phyloP scores from a whole-genome alignment of 2,329 filamentous ascomycete genomes.

The Proliferodiscus dingleyae region DNA sequence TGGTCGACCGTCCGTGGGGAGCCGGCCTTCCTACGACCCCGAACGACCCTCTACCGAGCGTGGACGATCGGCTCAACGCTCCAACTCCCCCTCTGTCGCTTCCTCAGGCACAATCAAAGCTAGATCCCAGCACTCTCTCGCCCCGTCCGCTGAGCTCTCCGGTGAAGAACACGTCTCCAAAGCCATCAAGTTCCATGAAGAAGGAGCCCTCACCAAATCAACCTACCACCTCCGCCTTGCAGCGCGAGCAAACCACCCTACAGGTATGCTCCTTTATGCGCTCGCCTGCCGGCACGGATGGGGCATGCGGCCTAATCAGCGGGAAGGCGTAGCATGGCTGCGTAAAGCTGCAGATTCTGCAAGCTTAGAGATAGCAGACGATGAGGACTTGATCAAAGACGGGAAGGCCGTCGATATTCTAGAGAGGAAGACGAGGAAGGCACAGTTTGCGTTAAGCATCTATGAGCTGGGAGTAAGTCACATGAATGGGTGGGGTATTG shows the following conservation, averaged over 20 bases:
- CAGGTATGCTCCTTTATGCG: conserved; percentile 93
- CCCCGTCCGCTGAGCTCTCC: conserved; percentile 62
- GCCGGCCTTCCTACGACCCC: conserved; percentile 44
- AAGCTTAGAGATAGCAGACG: conserved; percentile 75
- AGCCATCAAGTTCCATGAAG: conserved; percentile 85
- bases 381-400: conserved; percentile 62
- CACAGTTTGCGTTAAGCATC: conserved; percentile 90
- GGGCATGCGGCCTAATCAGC: conserved; percentile 91
- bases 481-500: conserved; percentile 97
- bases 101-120: conserved; percentile 32
- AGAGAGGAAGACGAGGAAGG: conserved; percentile 78
- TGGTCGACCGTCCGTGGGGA: conserved; percentile 43
- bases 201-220: conserved; percentile 82
- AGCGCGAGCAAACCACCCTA: conserved; percentile 78
- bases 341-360: conserved; percentile 84
- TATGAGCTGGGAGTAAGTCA: conserved; percentile 96
- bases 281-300: conserved; percentile 93
- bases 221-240: conserved; percentile 93
- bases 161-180: conserved; percentile 86
- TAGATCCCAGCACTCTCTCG: conserved; percentile 45
- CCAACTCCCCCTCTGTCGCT: conserved; percentile 31
- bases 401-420: conserved; percentile 58
- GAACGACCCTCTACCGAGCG: conserved; percentile 46
- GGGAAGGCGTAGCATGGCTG: conserved; percentile 87
- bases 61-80: conserved; percentile 44